Conservation (phyloP, 805 yeast species). For the Nakazawaea pomicola region DNA sequence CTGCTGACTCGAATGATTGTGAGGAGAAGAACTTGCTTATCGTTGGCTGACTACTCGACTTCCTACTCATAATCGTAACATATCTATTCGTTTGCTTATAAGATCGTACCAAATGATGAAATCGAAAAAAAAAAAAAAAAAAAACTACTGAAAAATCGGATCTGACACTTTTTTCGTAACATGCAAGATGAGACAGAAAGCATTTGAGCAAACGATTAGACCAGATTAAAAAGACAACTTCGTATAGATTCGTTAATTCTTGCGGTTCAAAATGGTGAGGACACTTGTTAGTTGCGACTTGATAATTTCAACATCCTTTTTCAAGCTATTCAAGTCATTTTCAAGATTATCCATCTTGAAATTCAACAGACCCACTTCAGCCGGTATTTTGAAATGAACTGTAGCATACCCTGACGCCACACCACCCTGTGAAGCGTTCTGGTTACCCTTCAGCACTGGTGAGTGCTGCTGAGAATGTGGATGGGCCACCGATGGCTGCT, state of each 20-base stretch:
- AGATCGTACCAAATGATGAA: not conserved
- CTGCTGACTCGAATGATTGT: not conserved
- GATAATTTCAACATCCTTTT: not conserved
- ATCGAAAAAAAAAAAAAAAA: not conserved
- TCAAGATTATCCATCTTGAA: conserved; percentile 1
- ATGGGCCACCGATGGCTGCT: not conserved
- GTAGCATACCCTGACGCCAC: conserved; percentile 4
- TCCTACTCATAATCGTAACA: not conserved
- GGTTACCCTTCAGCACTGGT: too few relatives aligned
- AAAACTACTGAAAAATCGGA: not conserved
- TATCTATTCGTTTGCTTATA: not conserved
- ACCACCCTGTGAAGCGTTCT: too few relatives aligned
- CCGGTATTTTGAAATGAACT: conserved; percentile 5
- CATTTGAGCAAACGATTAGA: too few relatives aligned
- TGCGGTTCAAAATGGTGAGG: conserved; percentile 2
- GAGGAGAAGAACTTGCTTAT: conserved; percentile 12
- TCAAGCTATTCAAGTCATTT: not conserved
- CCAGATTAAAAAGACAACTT: too few relatives aligned
- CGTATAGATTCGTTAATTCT: too few relatives aligned
- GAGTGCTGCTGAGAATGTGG: too few relatives aligned
- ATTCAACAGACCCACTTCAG: not conserved
- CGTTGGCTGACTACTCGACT: conserved; percentile 8
- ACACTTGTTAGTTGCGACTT: conserved; percentile 1
- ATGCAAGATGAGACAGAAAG: not conserved
- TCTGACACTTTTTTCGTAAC: not conserved